Base-by-base conservation (phyloP, 2,329 filamentous ascomycete genomes). In the Colletotrichum sp. region DNA sequence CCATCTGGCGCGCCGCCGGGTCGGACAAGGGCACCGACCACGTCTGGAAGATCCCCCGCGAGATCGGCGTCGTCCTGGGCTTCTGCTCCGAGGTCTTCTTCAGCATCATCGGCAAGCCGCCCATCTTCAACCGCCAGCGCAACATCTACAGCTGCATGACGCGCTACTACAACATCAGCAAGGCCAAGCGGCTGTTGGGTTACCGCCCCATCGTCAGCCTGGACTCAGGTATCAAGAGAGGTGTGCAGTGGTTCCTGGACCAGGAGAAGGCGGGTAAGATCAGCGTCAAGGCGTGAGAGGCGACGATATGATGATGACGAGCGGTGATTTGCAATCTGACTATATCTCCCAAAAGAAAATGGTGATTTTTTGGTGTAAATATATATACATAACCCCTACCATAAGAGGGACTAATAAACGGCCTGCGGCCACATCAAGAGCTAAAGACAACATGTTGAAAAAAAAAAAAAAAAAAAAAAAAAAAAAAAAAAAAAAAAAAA, bases 131-230 rank as follows among this genome's bases (percentile, higher is more conserved):
- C 80, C 87, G 89, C 79, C 88, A 91, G 85, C 86, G 90, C 72
- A 90, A 94, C 77, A 87, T 90, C 79, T 95, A 93, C 83, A 92
- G 91, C 81, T 93, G 90, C 83, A 94, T 95, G 92, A 94, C 92
- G 73, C 89, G 94, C 73, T 96, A 95, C 85, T 95, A 94, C 85
- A 92, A 92, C 85, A 95, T 95, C 82, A 87, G 88, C 75, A 96
- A 96, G 89, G 94, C 94, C 72, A 94, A 92, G 88, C 87, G 83
- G 80, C 88, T 94, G 79, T 86, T 96, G 71, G 93, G 93, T 5
- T 96, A 96, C 84, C 83, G 86, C 82, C 94, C 94, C 5, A 84
- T 95, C 70, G 92, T 94, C 69, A 87, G 88, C 57, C 85, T 96
- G 73, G 89, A 92, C 77, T 93, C 95, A 79, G 94, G 93, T 13